Conservation (phyloP, 2,329 filamentous ascomycete genomes). For the Microcera coccophila region DNA sequence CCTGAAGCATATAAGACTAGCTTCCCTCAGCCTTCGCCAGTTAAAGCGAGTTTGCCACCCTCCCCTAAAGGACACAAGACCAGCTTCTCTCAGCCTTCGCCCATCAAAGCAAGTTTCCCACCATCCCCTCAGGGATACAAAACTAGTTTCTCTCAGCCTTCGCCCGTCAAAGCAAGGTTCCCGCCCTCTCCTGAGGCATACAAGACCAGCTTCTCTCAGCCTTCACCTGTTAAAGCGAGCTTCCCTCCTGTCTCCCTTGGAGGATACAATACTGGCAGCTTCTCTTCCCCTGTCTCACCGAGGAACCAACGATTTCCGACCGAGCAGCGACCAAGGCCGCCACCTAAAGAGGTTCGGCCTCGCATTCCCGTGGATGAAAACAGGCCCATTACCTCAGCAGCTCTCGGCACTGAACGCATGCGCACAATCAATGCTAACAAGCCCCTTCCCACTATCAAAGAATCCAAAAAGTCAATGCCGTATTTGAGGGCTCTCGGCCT, state of each 20-base stretch:
- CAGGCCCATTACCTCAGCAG: too few relatives aligned
- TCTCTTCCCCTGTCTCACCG: conserved; percentile 18
- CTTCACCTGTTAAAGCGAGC: conserved; percentile 10
- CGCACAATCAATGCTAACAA: too few relatives aligned
- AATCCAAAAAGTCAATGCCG: conserved; percentile 27
- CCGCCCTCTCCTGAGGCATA: too few relatives aligned
- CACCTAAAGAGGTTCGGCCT: conserved; percentile 11
- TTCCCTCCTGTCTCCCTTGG: conserved; percentile 18
- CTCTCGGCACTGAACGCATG: too few relatives aligned
- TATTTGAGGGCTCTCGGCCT: conserved; percentile 23
- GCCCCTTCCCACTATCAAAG: conserved; percentile 17
- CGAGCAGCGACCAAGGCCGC: conserved; percentile 3
- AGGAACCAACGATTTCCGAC: conserved; percentile 12
- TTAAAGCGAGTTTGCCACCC: conserved; percentile 11
- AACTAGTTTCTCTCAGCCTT: conserved; percentile 7
- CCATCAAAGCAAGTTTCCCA: conserved; percentile 12
- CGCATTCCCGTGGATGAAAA: conserved; percentile 9
- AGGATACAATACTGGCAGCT: conserved; percentile 7
- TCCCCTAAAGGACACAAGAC: conserved; percentile 12
- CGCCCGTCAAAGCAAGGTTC: too few relatives aligned
- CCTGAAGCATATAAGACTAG: conserved; percentile 11
- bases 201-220: too few relatives aligned
- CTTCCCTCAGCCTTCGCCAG: conserved; percentile 12
- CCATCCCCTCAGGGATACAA: conserved; percentile 12
- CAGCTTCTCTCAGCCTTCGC: conserved; percentile 15